Evolutionary conservation across 352 stramenopile species (phyloP), one percentile per base, ranked within the genome.

Genomic region (Globisporangium megalacanthum): DNA sequence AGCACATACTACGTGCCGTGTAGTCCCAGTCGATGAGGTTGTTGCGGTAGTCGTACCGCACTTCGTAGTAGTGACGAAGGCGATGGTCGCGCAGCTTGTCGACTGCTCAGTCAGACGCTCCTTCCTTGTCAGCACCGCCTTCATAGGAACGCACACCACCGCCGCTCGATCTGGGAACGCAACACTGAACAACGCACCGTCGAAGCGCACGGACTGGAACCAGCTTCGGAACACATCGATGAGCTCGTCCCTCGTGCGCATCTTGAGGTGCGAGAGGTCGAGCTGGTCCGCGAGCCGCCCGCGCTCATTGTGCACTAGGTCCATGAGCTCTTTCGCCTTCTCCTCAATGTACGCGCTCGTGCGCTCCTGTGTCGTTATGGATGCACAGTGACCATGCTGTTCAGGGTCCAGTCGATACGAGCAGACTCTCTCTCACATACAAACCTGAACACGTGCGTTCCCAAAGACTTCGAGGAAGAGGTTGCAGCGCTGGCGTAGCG

Each of bases 21-120:
- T 98, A 98, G 67, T 98, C 95, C 94, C 94, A 98, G 64, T 98
- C 95, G 49, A 97, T 84, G 60, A 97, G 68, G 54, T 96, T 97
- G 49, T 91, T 78, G 22, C 91, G 82, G 69, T 93, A 87, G 68
- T 98, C 95, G 72, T 96, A 98, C 44, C 93, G 86, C 48, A 84
- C 75, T 60, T 95, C 91, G 66, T 97, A 98, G 60, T 92, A 97
- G 60, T 92, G 72, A 10, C 92, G 88, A 35, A 97, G 68, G 11
- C 90, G 77, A 35, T 96, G 77, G 53, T 97, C 91, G 55, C 87
- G 84, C n/a, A 96, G 69, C 36, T 62, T 73, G 8, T 67, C 70
- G 20, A 97, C 80, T 94, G 48, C 45, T 29, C 25, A 29, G 25
- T 29, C 25, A 29, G 25, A 29, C 1, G 25, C 57, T 17, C 19